Evolutionary conservation across 164 flowering plant species (phyloP).

Genomic region (Macadamia integrifolia): DNA sequence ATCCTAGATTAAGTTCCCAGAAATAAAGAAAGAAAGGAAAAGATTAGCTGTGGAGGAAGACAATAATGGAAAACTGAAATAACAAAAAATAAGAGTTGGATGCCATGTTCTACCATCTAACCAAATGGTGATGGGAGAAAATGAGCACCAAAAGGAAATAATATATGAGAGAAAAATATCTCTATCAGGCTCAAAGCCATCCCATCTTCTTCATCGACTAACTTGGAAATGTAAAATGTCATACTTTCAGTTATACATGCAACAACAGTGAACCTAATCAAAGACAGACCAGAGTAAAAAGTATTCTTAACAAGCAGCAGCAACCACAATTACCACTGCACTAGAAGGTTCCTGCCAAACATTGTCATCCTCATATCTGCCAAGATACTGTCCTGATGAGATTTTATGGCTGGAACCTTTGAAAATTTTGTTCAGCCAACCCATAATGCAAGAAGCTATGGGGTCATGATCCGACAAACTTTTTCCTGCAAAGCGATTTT

Average conservation of each 20-base stretch:
- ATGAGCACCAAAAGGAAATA: background rate
- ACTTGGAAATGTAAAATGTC: conserved; percentile 1
- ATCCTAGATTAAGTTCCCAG: conserved; percentile 38
- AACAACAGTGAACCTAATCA: background rate
- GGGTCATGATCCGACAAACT: conserved; percentile 27
- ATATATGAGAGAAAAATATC: background rate
- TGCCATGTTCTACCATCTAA: background rate
- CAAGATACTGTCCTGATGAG: conserved; percentile 47
- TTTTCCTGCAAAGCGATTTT: conserved; percentile 21
- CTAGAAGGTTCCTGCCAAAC: conserved; percentile 41
- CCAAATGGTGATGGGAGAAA: background rate
- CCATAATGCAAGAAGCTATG: conserved; percentile 44
- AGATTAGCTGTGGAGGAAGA: background rate
- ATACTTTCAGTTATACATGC: background rate
- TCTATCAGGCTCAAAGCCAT: background rate
- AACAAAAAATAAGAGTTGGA: background rate
- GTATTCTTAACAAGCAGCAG: background rate
- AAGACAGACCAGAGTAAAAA: background rate
- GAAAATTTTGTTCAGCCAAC: conserved; percentile 76
- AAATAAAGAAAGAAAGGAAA: background rate
- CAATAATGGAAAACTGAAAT: background rate
- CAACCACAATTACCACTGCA: conserved; percentile 33
- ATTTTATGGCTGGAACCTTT: conserved; percentile 56
- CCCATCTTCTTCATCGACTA: background rate
- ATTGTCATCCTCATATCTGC: conserved; percentile 42